phyloP scores from a whole-genome alignment of 2,329 filamentous ascomycete species.

The Leptoxyphium fumago region DNA sequence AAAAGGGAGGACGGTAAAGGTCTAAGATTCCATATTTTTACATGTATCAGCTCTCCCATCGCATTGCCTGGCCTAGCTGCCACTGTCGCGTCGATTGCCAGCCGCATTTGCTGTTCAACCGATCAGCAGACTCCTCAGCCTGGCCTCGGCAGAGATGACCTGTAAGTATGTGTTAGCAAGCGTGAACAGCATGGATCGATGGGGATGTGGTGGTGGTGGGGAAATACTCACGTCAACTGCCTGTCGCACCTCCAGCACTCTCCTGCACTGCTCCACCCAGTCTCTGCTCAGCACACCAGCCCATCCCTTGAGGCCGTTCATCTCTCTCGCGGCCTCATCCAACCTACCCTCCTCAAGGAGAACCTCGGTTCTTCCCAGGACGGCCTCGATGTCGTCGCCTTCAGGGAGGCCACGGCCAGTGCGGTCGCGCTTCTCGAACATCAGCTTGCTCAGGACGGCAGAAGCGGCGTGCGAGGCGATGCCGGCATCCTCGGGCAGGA shows the following conservation, averaged over 20 bases:
- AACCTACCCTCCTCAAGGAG: constrained; percentile 85
- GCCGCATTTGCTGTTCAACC: constrained; percentile 37
- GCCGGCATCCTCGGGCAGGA: constrained; percentile 85
- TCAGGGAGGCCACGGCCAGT: constrained; percentile 50
- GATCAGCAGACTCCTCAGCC: constrained; percentile 73
- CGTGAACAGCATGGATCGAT: neutral
- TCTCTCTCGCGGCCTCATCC: constrained; percentile 81
- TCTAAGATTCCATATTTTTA: too few species aligned
- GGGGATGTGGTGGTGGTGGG: neutral
- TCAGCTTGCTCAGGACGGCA: constrained; percentile 76
- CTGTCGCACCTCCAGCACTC: constrained; percentile 88
- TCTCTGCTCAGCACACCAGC: constrained; percentile 88
- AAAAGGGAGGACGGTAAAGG: neutral
- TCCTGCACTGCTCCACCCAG: constrained; percentile 81
- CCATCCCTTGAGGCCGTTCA: constrained; percentile 88
- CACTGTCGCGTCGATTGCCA: too few species aligned
- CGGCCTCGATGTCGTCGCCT: constrained; percentile 84
- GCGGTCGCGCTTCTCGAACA: constrained; percentile 70
- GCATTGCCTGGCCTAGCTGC: too few species aligned
- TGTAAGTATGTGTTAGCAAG: constrained; percentile 20
- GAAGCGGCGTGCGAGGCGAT: constrained; percentile 88
- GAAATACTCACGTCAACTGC: constrained; percentile 68
- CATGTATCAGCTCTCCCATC: too few species aligned
- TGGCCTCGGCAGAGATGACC: constrained; percentile 82
- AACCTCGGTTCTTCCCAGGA: constrained; percentile 77